Evolutionary conservation across 1,139 yeast genomes (phyloP).

Genomic region (Candida buenavistaensis): DNA sequence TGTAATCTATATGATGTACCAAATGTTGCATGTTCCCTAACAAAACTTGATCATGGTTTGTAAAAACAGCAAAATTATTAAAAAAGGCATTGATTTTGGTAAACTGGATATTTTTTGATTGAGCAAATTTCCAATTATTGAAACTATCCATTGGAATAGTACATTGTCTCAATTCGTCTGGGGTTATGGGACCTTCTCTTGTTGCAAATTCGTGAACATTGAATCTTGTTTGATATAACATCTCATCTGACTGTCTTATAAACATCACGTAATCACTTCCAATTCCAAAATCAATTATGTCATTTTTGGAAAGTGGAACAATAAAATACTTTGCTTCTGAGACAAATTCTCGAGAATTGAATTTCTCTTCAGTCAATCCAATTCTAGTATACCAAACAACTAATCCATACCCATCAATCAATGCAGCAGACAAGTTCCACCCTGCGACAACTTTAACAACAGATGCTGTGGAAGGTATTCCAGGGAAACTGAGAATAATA

Average conservation of each 20-base stretch:
- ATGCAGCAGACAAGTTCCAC: constrained; percentile 63
- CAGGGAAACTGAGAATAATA: constrained; percentile 43
- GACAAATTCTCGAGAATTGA: constrained; percentile 17
- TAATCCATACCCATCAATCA: constrained; percentile 52
- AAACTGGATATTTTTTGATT: constrained; percentile 9
- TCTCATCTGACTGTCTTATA: constrained; percentile 44
- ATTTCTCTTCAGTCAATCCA: constrained; percentile 25
- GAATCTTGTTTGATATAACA: constrained; percentile 41
- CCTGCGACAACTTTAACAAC: constrained; percentile 57
- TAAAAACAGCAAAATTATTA: constrained; percentile 26
- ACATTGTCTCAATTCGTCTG: constrained; percentile 12
- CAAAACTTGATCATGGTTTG: constrained; percentile 26
- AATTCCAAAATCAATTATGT: constrained; percentile 57
- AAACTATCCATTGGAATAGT: constrained; percentile 18
- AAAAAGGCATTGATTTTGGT: constrained; percentile 31
- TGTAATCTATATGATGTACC: constrained; percentile 31
- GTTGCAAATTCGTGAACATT: constrained; percentile 19
- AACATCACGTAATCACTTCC: constrained; percentile 54
- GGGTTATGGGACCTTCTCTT: constrained; percentile 10
- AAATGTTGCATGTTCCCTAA: constrained; percentile 14
- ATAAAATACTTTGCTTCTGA: constrained; percentile 39
- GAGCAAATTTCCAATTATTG: constrained; percentile 30
- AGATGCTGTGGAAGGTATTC: constrained; percentile 10
- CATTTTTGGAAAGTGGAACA: constrained; percentile 39
- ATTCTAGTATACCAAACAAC: constrained; percentile 59